These are phyloP conservation scores for Fimicolochytrium jonesii DNA, from an alignment of 192 early-diverging fungal species.

Conservation along the genomic window DNA sequence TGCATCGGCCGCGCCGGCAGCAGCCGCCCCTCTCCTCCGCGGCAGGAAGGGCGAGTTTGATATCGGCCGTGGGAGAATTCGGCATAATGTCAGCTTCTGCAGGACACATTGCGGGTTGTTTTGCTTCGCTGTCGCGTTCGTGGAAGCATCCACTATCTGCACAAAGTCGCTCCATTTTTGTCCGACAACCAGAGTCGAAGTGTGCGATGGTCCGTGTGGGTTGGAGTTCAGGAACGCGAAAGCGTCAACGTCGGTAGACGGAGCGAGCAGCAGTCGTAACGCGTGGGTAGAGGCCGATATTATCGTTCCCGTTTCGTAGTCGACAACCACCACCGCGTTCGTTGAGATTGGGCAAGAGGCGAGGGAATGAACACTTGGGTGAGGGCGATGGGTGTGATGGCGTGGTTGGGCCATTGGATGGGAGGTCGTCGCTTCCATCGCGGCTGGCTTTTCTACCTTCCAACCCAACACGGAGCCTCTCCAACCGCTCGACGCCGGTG, in stretches of 20 bases:
- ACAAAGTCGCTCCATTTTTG: not conserved
- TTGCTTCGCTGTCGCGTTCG: not conserved
- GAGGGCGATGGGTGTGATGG: too few species aligned
- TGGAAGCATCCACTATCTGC: not conserved
- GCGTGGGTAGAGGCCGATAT: slow-evolving; percentile 1
- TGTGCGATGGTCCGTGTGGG: not conserved
- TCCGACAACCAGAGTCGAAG: not conserved
- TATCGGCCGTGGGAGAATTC: not conserved
- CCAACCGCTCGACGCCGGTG: too few species aligned
- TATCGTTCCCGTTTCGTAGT: not conserved
- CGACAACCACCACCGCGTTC: slow-evolving; percentile 1
- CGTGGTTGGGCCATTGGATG: too few species aligned
- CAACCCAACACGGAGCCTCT: too few species aligned
- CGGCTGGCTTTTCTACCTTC: too few species aligned
- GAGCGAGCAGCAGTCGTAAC: not conserved
- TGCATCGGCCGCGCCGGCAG: not conserved
- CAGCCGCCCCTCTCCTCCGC: not conserved
- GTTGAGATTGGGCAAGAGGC: slow-evolving; percentile 9
- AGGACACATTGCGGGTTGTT: not conserved
- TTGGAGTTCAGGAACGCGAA: not conserved
- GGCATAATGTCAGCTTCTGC: not conserved
- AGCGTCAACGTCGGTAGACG: not conserved
- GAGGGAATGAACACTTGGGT: too few species aligned
- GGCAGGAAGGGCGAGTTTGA: not conserved
- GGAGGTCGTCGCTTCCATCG: too few species aligned